Conservation (phyloP, 192 early-diverging fungal genomes). For the Podochytrium sp. region DNA sequence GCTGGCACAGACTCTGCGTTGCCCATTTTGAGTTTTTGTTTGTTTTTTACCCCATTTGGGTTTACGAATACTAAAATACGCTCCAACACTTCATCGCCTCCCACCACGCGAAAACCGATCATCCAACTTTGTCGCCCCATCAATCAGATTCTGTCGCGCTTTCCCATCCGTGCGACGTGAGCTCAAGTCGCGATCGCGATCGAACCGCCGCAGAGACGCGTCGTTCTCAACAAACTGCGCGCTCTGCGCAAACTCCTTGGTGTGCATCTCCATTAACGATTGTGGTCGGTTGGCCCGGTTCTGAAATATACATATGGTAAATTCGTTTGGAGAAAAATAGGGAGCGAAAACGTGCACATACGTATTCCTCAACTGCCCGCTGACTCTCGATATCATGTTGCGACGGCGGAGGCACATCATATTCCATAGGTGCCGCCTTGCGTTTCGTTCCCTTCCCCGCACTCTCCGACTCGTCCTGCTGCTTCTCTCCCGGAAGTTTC, state of each 20-base stretch:
- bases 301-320: conserved; percentile 1
- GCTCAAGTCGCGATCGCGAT: conserved; percentile 30
- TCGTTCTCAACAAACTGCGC: conserved; percentile 33
- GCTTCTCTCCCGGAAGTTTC: conserved; percentile 22
- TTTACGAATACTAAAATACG: no score
- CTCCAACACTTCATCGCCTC: no score
- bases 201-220: conserved; percentile 12
- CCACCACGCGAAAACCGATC: conserved; percentile 11
- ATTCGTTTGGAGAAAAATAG: not conserved
- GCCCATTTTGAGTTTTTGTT: no score
- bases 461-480: not conserved
- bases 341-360: not conserved
- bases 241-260: conserved; percentile 8
- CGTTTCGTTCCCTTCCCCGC: not conserved
- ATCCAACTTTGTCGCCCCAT: conserved; percentile 7
- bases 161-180: conserved; percentile 24
- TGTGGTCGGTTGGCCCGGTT: conserved; percentile 24
- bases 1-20: no score
- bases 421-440: not conserved
- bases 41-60: no score
- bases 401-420: not conserved
- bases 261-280: conserved; percentile 38
- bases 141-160: conserved; percentile 28
- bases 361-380: conserved; percentile 1
- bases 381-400: not conserved